Evolutionary conservation across 2,329 filamentous ascomycete genomes (phyloP).

Genomic region (Trichoderma harzianum): DNA sequence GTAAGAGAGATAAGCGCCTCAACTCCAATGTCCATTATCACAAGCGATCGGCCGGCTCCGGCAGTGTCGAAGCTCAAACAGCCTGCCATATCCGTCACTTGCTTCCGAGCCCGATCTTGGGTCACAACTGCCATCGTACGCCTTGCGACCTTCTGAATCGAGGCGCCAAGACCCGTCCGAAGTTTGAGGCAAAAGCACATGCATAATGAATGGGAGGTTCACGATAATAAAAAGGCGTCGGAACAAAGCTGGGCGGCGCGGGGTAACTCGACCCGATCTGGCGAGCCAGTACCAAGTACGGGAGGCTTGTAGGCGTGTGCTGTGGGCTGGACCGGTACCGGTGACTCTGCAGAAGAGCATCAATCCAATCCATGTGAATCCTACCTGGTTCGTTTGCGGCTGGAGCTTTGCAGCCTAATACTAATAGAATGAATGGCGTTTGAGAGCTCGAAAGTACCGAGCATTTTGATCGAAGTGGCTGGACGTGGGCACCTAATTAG

Average conservation of each 20-base stretch:
- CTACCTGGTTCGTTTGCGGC: neutral
- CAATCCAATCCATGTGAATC: neutral
- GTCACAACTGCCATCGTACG: neutral
- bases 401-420: neutral
- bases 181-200: neutral
- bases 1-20: neutral
- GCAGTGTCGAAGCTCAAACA: conserved; percentile 7
- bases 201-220: neutral
- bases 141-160: conserved; percentile 2
- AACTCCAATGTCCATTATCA: neutral
- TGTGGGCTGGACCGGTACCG: neutral
- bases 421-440: neutral
- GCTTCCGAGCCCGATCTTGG: conserved; percentile 1
- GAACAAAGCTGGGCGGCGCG: neutral
- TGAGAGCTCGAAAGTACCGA: neutral
- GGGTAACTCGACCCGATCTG: neutral
- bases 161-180: conserved; percentile 6
- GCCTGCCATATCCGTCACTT: conserved; percentile 16
- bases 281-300: neutral
- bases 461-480: neutral
- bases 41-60: conserved; percentile 8
- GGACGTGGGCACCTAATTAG: conserved; percentile 6
- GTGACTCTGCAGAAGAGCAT: neutral
- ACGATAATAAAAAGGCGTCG: neutral
- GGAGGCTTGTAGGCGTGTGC: neutral